Percentiles rank a stretch among this genome's conserved stretches.
phyloP scores from a whole-genome alignment of 768 basidiomycete species.

The Myochromella boudieri region DNA sequence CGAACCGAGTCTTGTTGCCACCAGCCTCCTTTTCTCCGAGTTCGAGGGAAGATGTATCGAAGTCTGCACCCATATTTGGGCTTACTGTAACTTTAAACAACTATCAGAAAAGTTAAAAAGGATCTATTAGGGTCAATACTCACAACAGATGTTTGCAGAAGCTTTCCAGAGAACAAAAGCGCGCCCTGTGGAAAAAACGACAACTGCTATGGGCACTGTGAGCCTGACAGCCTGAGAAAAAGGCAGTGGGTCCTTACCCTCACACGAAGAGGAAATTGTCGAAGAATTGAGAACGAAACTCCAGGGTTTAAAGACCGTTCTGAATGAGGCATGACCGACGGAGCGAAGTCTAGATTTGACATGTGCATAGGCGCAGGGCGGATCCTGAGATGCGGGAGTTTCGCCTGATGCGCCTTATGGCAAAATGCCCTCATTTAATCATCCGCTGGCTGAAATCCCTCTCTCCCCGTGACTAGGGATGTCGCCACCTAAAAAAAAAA shows the following conservation, averaged over 20 bases:
- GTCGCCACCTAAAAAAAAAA: too few relatives aligned
- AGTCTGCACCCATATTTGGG: conserved; percentile 1
- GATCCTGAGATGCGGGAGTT: not conserved
- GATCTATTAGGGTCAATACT: too few relatives aligned
- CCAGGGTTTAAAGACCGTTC: not conserved
- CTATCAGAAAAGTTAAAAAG: too few relatives aligned
- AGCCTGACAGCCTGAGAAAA: not conserved
- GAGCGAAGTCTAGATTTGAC: not conserved
- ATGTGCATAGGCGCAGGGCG: too few relatives aligned
- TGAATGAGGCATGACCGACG: not conserved
- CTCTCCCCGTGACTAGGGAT: not conserved
- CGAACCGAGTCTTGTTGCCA: conserved; percentile 2
- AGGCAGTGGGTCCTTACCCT: not conserved
- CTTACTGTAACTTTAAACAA: too few relatives aligned
- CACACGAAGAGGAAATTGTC: not conserved
- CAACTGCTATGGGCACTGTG: not conserved
- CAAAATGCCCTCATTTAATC: not conserved
- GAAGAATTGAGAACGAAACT: not conserved
- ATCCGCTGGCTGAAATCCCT: not conserved
- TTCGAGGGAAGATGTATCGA: conserved; percentile 1
- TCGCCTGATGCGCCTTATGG: not conserved
- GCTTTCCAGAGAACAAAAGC: not conserved
- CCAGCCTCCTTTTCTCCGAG: not conserved
- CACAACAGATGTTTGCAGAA: not conserved
- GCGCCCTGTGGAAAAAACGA: not conserved